Evolutionary conservation across 1,284 basidiomycete genomes (phyloP).

Genomic region (Golubevia sp.): DNA sequence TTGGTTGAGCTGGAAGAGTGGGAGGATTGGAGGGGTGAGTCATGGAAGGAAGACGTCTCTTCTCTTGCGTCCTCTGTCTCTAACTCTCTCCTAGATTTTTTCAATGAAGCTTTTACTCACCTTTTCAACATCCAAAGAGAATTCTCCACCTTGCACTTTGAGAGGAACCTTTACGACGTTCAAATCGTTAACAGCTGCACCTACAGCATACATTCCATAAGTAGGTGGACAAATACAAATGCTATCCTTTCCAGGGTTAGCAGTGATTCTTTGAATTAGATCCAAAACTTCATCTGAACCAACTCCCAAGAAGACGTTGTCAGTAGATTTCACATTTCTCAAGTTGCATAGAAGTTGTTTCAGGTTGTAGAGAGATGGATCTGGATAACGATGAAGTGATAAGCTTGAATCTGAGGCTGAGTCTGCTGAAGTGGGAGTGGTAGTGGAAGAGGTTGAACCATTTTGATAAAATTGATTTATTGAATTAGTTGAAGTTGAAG

Average conservation of each 20-base stretch:
- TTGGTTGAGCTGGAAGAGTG: slow-evolving; percentile 70
- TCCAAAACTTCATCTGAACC: slow-evolving; percentile 98
- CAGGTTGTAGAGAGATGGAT: slow-evolving; percentile 78
- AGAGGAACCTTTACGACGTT: slow-evolving; percentile 80
- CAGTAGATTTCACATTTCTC: slow-evolving; percentile 57
- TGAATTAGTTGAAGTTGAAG: slow-evolving; percentile 24
- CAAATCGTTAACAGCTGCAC: slow-evolving; percentile 92
- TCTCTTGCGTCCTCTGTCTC: not conserved
- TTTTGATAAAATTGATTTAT: slow-evolving; percentile 17
- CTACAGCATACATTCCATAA: slow-evolving; percentile 96
- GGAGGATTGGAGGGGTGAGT: too few relatives aligned
- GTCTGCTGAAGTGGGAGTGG: not conserved
- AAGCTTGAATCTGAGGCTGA: slow-evolving; percentile 40
- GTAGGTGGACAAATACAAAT: slow-evolving; percentile 75
- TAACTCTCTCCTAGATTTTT: not conserved
- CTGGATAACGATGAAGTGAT: slow-evolving; percentile 82
- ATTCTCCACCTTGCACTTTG: slow-evolving; percentile 74
- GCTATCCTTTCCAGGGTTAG: slow-evolving; percentile 76
- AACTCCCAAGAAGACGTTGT: slow-evolving; percentile 90
- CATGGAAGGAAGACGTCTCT: too few relatives aligned
- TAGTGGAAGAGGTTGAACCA: not conserved
- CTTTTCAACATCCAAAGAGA: slow-evolving; percentile 76
- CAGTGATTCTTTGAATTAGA: slow-evolving; percentile 86
- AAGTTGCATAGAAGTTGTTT: slow-evolving; percentile 77
- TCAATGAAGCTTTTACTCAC: slow-evolving; percentile 65